Percentiles rank a stretch among this genome's conserved stretches.
Evolutionary conservation across 73 alveolate genomes (phyloP).

Genomic region (Blepharisma stoltei): DNA sequence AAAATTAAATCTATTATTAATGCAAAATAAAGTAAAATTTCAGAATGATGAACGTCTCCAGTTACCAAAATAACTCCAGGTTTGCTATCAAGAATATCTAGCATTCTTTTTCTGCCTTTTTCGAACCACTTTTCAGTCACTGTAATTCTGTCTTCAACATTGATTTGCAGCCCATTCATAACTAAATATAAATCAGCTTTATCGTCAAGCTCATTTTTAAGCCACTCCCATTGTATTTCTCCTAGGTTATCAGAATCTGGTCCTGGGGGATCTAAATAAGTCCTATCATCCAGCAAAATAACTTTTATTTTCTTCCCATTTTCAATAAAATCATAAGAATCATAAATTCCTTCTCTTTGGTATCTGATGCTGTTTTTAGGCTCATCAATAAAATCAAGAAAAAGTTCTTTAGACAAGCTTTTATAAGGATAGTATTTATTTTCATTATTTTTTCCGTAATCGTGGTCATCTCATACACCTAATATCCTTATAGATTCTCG

Average conservation of each 20-base stretch:
- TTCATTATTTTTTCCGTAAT: conserved; percentile 55
- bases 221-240: conserved; percentile 51
- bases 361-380: conserved; percentile 39
- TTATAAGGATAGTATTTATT: conserved; percentile 34
- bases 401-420: conserved; percentile 37
- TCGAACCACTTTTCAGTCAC: conserved; percentile 50
- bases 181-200: conserved; percentile 34
- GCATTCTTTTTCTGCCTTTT: conserved; percentile 42
- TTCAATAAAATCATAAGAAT: conserved; percentile 35
- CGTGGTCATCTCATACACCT: conserved; percentile 80
- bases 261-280: conserved; percentile 45
- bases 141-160: conserved; percentile 48
- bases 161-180: conserved; percentile 51
- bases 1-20: conserved; percentile 17
- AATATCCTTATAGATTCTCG: conserved; percentile 28
- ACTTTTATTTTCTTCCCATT: conserved; percentile 37
- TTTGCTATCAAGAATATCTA: conserved; percentile 33
- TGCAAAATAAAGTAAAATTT: too few relatives aligned
- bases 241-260: conserved; percentile 55
- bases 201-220: conserved; percentile 37
- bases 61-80: conserved; percentile 43
- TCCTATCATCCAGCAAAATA: conserved; percentile 58
- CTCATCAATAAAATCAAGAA: conserved; percentile 58
- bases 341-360: conserved; percentile 48
- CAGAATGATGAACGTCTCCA: conserved; percentile 73